A percentile compares a stretch with the other conserved stretches of the same genome.
Conservation (phyloP, 148 eudicot genomes). For the Vaccinium vitisidaea region DNA sequence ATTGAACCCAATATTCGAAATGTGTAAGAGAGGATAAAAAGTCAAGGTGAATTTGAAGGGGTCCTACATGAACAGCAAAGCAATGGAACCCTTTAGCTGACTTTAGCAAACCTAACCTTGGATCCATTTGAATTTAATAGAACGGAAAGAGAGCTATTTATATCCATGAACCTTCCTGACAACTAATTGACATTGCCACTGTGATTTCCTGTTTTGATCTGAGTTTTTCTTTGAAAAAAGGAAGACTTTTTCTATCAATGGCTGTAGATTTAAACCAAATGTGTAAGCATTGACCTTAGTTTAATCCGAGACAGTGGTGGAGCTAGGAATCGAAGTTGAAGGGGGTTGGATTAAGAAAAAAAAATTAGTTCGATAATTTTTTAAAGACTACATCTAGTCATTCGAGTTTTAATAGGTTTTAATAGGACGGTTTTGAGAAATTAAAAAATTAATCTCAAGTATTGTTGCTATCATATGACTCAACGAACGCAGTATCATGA, state of each 20-base stretch:
- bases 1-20: neutral
- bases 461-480: no score
- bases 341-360: no score
- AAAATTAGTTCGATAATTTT: no score
- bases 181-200: neutral
- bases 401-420: no score
- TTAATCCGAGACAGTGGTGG: no score
- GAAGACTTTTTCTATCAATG: neutral
- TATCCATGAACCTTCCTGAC: neutral
- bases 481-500: no score
- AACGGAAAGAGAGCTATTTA: neutral
- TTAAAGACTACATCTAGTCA: no score
- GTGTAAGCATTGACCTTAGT: no score
- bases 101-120: neutral
- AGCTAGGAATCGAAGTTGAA: no score
- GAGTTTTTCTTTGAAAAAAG: neutral
- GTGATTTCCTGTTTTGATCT: neutral
- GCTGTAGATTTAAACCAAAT: neutral
- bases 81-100: neutral
- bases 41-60: constrained; percentile 7
- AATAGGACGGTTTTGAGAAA: no score
- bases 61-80: constrained; percentile 4
- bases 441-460: no score
- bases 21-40: neutral
- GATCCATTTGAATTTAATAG: neutral